Base-by-base conservation (phyloP, 495 filamentous ascomycete species). In the Cercophora scortea region DNA sequence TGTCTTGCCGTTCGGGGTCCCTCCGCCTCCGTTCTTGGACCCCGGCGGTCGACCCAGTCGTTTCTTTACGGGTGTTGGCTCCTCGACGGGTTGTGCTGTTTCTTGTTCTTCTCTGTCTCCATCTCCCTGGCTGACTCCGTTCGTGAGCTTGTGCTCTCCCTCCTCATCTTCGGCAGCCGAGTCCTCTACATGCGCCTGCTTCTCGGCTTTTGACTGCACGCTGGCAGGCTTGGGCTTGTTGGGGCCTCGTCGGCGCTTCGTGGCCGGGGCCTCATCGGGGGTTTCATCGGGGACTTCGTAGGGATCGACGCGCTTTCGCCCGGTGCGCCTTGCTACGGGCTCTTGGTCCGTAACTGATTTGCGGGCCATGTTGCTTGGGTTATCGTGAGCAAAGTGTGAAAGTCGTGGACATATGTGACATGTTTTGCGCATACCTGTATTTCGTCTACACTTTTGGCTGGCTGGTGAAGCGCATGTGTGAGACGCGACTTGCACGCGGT, bases 281-380 rank as follows among this genome's bases (percentile, higher is more conserved):
- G 25, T 5, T 5, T 64, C 64, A 13, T 67, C 64, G n/a, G 64
- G 64, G 5, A 63, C 49, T 32, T 65, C 57, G 56, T 67, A 65
- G 8, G 60, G 62, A 35, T 67, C 63, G 41, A 40, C 41, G 12
- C 62, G 54, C 36, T 67, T 65, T 13, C 49, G 49, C 16, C 53
- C 47, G 3, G 43, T 33, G 17, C 53, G 52, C 4, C 51, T 47
- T 4, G 32, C 49, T 36, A 50, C 32, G 15, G 50, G 60, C 45
- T 57, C 34, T 18, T 52, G 32, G 10, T 4, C 15, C 53, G 38
- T 32, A 8, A 51, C 10, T 43, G 61, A 63, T 39, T 45, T 58
- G 0, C 60, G 60, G 6, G 51, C 39, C 63, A 66, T 66, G 49
- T 34, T 53, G 8, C 16, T 9, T 58, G 47, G 1, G 16, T 32